Evolutionary conservation across 2,329 filamentous ascomycete genomes (phyloP).

Genomic region (Clonostachys solani): DNA sequence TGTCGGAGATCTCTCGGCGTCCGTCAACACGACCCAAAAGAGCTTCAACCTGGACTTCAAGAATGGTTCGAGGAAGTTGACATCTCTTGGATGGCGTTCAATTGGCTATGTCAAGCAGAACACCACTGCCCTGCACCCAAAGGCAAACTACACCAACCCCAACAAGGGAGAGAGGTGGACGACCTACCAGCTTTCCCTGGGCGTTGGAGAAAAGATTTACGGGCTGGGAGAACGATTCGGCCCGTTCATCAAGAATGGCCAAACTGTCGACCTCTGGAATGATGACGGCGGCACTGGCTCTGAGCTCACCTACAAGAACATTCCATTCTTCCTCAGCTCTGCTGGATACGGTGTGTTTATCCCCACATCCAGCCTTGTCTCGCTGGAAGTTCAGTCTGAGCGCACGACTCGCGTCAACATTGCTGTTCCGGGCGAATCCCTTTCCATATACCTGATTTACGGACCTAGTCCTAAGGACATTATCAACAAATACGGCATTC

Average conservation of each 20-base stretch:
- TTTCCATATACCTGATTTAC: conserved; percentile 73
- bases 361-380: conserved; percentile 64
- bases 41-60: too few relatives aligned
- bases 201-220: conserved; percentile 63
- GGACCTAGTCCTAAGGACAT: conserved; percentile 70
- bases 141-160: too few relatives aligned
- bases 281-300: conserved; percentile 61
- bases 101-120: too few relatives aligned
- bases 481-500: conserved; percentile 59
- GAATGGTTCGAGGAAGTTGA: too few relatives aligned
- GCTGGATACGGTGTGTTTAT: conserved; percentile 76
- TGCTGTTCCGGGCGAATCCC: conserved; percentile 61
- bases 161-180: too few relatives aligned
- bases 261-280: conserved; percentile 62
- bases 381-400: conserved; percentile 71
- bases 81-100: too few relatives aligned
- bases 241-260: conserved; percentile 71
- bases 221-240: conserved; percentile 75
- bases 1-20: too few relatives aligned
- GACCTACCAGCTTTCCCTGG: conserved; percentile 16
- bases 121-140: too few relatives aligned
- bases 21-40: too few relatives aligned
- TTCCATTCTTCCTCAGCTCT: conserved; percentile 66
- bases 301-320: conserved; percentile 67
- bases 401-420: conserved; percentile 66